A percentile compares a stretch with the other conserved stretches of the same genome.
phyloP scores from a whole-genome alignment of 352 stramenopile species.

The Aphanomyces invadans region DNA sequence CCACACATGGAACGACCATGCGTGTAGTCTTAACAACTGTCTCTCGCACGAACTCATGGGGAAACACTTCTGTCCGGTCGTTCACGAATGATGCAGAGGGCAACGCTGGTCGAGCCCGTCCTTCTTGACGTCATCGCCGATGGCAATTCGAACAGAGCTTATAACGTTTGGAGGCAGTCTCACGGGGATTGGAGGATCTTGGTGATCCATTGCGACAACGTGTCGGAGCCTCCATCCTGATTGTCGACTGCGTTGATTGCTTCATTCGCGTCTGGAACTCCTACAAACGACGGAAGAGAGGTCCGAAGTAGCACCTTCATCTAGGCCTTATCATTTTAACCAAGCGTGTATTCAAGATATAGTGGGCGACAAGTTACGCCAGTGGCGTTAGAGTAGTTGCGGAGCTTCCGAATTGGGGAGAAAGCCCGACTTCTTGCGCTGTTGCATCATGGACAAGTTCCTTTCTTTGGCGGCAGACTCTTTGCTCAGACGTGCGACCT shows the following conservation, averaged over 20 bases:
- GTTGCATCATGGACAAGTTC: not conserved
- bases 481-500: not conserved
- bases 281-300: too few relatives aligned
- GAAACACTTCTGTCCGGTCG: constrained; percentile 61
- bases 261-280: not conserved
- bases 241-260: not conserved
- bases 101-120: constrained; percentile 83
- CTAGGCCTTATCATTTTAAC: too few relatives aligned
- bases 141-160: constrained; percentile 57
- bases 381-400: constrained; percentile 13
- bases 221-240: too few relatives aligned
- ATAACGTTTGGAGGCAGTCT: constrained; percentile 56
- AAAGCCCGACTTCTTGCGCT: constrained; percentile 19
- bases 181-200: constrained; percentile 60
- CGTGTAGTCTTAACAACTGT: constrained; percentile 85
- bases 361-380: too few relatives aligned
- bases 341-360: not conserved
- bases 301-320: too few relatives aligned
- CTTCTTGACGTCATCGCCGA: constrained; percentile 52
- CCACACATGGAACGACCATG: constrained; percentile 72
- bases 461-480: not conserved
- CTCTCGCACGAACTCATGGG: constrained; percentile 73
- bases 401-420: not conserved
- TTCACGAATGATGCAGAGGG: too few relatives aligned
- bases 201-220: too few relatives aligned